Percentiles rank a stretch among this genome's conserved stretches.
Conservation (phyloP, 2,329 filamentous ascomycete genomes). For the Aspergillus tubingensis region DNA sequence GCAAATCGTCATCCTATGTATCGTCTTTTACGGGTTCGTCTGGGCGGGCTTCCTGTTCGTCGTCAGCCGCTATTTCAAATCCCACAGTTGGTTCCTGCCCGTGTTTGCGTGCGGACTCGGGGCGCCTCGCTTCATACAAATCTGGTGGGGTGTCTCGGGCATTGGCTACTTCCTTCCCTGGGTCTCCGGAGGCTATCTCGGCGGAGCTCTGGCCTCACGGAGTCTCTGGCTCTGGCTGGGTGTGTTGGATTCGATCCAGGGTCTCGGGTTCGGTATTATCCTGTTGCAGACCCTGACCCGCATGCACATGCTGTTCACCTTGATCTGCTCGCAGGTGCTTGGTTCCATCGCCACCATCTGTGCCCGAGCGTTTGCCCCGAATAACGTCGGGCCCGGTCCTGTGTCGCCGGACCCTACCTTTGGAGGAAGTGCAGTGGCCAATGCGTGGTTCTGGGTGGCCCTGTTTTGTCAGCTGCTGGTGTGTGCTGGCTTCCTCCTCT, state of each 20-base stretch:
- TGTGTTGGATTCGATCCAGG: slow-evolving; percentile 64
- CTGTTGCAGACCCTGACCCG: slow-evolving; percentile 65
- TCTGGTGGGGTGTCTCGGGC: slow-evolving; percentile 63
- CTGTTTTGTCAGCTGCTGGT: slow-evolving; percentile 58
- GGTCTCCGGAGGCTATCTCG: slow-evolving; percentile 54
- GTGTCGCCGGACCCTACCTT: slow-evolving; percentile 63
- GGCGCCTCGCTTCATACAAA: slow-evolving; percentile 66
- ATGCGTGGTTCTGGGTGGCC: slow-evolving; percentile 62
- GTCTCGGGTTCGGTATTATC: slow-evolving; percentile 67
- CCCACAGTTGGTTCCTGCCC: slow-evolving; percentile 67
- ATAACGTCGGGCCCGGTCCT: slow-evolving; percentile 59
- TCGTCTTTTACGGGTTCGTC: slow-evolving; percentile 53
- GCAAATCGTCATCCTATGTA: slow-evolving; percentile 57
- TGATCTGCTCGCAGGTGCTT: slow-evolving; percentile 61
- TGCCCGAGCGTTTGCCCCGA: slow-evolving; percentile 60
- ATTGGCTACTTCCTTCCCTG: slow-evolving; percentile 64
- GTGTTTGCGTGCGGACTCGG: slow-evolving; percentile 66
- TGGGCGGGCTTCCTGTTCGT: slow-evolving; percentile 52
- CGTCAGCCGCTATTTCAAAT: slow-evolving; percentile 56
- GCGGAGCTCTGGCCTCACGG: slow-evolving; percentile 57
- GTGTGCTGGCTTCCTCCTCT: slow-evolving; percentile 45
- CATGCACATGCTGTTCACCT: slow-evolving; percentile 63
- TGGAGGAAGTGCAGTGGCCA: slow-evolving; percentile 46
- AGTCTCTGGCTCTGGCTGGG: slow-evolving; percentile 67
- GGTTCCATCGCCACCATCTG: slow-evolving; percentile 63